Evolutionary conservation across 495 filamentous ascomycete species (phyloP), one percentile per base, ranked within the genome.

Genomic region (Hypoxylon crocopeplum): DNA sequence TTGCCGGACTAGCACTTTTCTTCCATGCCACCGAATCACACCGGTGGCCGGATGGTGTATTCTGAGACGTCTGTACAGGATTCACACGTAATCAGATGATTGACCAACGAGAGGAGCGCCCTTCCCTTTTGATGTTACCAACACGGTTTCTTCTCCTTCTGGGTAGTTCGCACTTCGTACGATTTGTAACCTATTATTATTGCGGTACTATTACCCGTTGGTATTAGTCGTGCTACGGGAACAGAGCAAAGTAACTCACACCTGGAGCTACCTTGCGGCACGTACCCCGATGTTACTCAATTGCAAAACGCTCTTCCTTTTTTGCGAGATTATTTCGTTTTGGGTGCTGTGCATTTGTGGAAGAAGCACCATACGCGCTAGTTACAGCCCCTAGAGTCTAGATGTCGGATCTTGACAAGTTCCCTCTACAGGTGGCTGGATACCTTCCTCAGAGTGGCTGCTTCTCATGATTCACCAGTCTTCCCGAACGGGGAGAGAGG

Each of bases 61-160:
- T 34, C 22, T 56, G 38, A 56, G 49, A 51, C 48, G 19, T 41
- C 22, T 45, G 16, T 30, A 22, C 21, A 15, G 19, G 12, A 22
- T 38, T 48, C 25, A 48, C 44, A 60, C 40, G 51, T 42, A 62
- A 42, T 52, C 46, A 4, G n/a, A 36, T 46, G 33, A 17, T 27
- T 38, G 25, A 5, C 44, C 36, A 48, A 11, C 40, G n/a, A 44
- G 44, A 44, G 0, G 27, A 42, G 52, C 24, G 33, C 20, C 19
- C 16, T 36, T 27, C 33, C 34, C 16, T 20, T 12, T 46, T 36
- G 37, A 45, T 30, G 29, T 5, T 46, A 45, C 55, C 32, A 27
- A 59, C 13, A 7, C 25, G 13, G 21, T 48, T 21, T 38, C 39
- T 51, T 24, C 29, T 42, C 32, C 15, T 46, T 41, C 10, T 47